Percentiles rank a stretch among this genome's conserved stretches.
Conservation (phyloP, 2,329 filamentous ascomycete species). For the Trichoderma harzianum region DNA sequence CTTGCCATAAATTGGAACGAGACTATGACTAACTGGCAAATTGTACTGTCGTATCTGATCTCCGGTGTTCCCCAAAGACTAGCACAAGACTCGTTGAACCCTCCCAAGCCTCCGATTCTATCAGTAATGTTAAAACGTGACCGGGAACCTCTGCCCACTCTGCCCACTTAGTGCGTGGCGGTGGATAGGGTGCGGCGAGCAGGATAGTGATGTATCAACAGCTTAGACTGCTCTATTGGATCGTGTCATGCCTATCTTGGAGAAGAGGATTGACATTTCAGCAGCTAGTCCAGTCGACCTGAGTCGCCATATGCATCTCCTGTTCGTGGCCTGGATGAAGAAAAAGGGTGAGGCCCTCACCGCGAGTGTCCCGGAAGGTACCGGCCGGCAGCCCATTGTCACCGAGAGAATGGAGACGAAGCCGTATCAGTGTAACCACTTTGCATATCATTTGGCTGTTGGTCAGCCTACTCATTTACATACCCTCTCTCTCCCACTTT, state of each 20-base stretch:
- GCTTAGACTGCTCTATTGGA: not conserved
- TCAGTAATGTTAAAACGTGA: not conserved
- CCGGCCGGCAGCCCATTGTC: not conserved
- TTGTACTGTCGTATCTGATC: not conserved
- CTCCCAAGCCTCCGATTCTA: not conserved
- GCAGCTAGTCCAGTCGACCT: not conserved
- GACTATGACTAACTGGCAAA: not conserved
- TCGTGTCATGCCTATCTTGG: not conserved
- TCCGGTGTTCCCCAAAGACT: not conserved
- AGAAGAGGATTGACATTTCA: not conserved
- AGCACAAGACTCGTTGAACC: not conserved
- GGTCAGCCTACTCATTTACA: not conserved
- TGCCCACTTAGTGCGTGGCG: constrained; percentile 1
- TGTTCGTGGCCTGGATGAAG: not conserved
- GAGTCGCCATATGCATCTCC: not conserved
- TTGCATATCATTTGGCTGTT: not conserved
- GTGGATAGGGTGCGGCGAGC: not conserved
- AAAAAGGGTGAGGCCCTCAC: not conserved
- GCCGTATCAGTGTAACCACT: not conserved
- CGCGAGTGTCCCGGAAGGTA: not conserved
- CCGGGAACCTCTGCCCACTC: not conserved
- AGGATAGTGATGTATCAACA: constrained; percentile 1
- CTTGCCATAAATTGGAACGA: not conserved
- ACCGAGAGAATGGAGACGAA: not conserved
- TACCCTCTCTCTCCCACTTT: not conserved